Conservation (phyloP, 352 stramenopile genomes). For the Phytophthora multivora region DNA sequence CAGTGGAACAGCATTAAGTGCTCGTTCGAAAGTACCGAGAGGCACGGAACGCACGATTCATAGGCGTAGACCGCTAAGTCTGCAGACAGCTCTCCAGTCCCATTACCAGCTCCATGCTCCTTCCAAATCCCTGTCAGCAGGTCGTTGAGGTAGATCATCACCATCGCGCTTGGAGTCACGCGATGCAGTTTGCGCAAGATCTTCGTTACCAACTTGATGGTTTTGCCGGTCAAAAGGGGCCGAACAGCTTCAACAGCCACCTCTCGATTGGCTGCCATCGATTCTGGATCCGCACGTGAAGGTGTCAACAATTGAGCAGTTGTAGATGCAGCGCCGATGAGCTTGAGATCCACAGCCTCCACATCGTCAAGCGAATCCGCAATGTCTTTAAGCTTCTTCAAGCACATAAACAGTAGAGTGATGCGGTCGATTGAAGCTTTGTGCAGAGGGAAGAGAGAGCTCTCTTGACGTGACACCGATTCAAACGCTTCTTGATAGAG, state of each 20-base stretch:
- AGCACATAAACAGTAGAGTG: slow-evolving; percentile 77
- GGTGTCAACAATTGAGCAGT: slow-evolving; percentile 47
- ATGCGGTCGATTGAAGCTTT: slow-evolving; percentile 61
- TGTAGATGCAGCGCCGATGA: slow-evolving; percentile 46
- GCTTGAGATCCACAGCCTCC: slow-evolving; percentile 55
- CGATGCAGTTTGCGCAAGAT: slow-evolving; percentile 72
- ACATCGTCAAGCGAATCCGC: slow-evolving; percentile 17
- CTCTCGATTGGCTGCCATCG: slow-evolving; percentile 18
- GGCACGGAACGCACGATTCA: slow-evolving; percentile 64
- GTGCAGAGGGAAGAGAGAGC: slow-evolving; percentile 50
- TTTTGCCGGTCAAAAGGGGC: slow-evolving; percentile 59
- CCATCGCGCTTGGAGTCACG: slow-evolving; percentile 61
- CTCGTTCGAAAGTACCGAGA: slow-evolving; percentile 68
- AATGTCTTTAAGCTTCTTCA: slow-evolving; percentile 77
- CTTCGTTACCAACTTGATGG: slow-evolving; percentile 77
- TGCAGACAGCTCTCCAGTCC: slow-evolving; percentile 17
- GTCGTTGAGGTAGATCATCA: slow-evolving; percentile 71
- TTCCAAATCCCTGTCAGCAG: slow-evolving; percentile 51
- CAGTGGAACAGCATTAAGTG: slow-evolving; percentile 66
- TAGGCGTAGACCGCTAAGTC: slow-evolving; percentile 74
- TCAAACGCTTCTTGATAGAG: slow-evolving; percentile 24
- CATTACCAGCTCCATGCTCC: slow-evolving; percentile 33
- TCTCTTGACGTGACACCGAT: neutral
- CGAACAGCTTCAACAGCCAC: slow-evolving; percentile 49
- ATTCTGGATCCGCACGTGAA: slow-evolving; percentile 14